Evolutionary conservation across 176 grass and related monocot genomes (phyloP), one percentile per base, ranked within the genome.

Genomic region (Lolium multiflorum): DNA sequence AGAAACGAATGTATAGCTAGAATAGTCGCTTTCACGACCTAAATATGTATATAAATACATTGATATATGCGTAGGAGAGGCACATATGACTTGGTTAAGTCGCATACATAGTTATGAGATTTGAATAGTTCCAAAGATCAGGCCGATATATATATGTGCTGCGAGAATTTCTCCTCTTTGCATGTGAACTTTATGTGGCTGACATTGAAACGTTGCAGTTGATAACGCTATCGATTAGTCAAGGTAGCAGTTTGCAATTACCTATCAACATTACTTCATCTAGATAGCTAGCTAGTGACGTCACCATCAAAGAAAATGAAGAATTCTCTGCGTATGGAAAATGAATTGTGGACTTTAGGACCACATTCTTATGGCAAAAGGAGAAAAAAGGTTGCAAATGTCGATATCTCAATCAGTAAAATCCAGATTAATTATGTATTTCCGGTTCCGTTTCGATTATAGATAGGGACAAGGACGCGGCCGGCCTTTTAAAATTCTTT

Each of bases 211-310:
- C 56, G 81, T 91, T 89, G 81, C 65, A 60, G 26, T 66, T 76
- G 74, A 21, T 63, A 85, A 80, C 81, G 35, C 22, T 43, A 56
- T 31, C 35, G 85, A 77, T 35, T 66, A 83, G 64, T 91, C 89
- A 91, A 94, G 41, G 87, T 52, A 85, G 87, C 56, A 84, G 86
- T 87, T 90, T 88, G 58, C 58, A 24, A 84, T 86, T 82, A 83
- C 65, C 86, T 70, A 80, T 93, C 88, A 74, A 15, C 58, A 63
- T 65, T 88, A 82, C 77, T 28, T 10, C 41, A 2, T 38, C 43
- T 16, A 75, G 46, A n/a, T 52, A 75, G 46, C 35, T 57, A 0
- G 2, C 6, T 44, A 17, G 37, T 86, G 83, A 58, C 74, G 7
- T 86, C 82, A 80, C 9, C 14, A 55, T 76, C 49, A 38, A 41